Percentiles rank a stretch among this genome's conserved stretches.
These are phyloP conservation scores for Tricholoma flavovirens DNA, from an alignment of 768 basidiomycete species.

Conservation along the genomic window DNA sequence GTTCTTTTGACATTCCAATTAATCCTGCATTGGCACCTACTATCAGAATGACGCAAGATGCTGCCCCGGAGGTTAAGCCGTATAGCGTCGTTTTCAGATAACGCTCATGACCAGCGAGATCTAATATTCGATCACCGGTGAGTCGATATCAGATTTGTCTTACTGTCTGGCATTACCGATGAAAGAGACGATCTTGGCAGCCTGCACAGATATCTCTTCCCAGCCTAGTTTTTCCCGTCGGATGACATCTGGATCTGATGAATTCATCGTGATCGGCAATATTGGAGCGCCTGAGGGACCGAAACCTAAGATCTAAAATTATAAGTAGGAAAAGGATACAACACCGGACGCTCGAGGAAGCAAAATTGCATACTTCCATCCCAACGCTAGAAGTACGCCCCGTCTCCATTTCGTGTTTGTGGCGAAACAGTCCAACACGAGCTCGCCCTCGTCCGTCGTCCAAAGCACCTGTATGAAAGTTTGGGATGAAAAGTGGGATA, in stretches of 20 bases:
- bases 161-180: conserved; percentile 46
- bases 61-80: conserved; percentile 89
- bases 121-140: conserved; percentile 38
- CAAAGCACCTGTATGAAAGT: conserved; percentile 45
- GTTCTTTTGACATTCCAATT: conserved; percentile 93
- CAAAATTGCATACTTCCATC: conserved; percentile 65
- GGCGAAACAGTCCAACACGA: conserved; percentile 86
- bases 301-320: conserved; percentile 78
- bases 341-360: background rate
- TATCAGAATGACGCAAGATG: conserved; percentile 88
- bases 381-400: conserved; percentile 94
- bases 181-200: conserved; percentile 92
- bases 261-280: conserved; percentile 56
- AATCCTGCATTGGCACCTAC: conserved; percentile 93
- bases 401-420: conserved; percentile 96
- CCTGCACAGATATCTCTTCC: conserved; percentile 89
- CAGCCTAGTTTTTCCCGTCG: conserved; percentile 87
- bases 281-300: conserved; percentile 71
- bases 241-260: conserved; percentile 55
- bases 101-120: conserved; percentile 93
- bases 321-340: background rate
- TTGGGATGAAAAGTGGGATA: conserved; percentile 13
- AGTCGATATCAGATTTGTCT: background rate
- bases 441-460: conserved; percentile 81
- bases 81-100: conserved; percentile 92